phyloP scores from a whole-genome alignment of 257 asterid genomes.

The Solanum pennellii region DNA sequence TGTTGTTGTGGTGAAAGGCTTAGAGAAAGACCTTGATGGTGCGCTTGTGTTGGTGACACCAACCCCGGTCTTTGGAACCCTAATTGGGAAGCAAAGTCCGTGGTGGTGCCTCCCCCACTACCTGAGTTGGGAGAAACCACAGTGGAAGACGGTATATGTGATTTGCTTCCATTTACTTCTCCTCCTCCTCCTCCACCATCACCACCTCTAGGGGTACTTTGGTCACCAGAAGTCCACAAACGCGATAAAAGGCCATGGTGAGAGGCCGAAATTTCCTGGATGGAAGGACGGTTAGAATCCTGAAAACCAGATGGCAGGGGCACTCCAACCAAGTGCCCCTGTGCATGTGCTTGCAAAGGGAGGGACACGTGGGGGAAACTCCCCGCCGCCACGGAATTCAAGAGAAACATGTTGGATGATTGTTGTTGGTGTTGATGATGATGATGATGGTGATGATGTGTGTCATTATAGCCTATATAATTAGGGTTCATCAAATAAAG shows the following conservation, averaged over 20 bases:
- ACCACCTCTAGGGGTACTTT: background rate
- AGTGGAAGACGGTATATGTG: conserved; percentile 5
- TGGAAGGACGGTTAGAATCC: background rate
- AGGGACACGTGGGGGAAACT: conserved; percentile 18
- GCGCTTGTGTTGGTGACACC: background rate
- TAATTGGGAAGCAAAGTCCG: conserved; percentile 8
- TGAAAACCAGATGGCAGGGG: conserved; percentile 9
- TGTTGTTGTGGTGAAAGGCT: conserved; percentile 44
- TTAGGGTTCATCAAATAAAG: conserved; percentile 75
- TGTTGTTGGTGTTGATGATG: conserved; percentile 10
- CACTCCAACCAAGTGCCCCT: conserved; percentile 26
- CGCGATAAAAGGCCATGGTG: background rate
- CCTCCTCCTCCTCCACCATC: background rate
- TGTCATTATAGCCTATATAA: conserved; percentile 21
- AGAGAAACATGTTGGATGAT: conserved; percentile 19
- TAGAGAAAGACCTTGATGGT: conserved; percentile 43
- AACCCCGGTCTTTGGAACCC: conserved; percentile 1
- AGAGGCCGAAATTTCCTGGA: background rate
- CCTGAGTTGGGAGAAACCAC: background rate
- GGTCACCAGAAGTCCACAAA: background rate
- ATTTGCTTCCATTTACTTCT: conserved; percentile 1
- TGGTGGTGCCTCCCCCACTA: background rate
- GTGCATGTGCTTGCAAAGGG: conserved; percentile 9
- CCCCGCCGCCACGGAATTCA: conserved; percentile 14
- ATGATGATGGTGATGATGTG: conserved; percentile 1